Evolutionary conservation across 2,329 filamentous ascomycete species (phyloP), one percentile per base, ranked within the genome.

Genomic region (Penicillium sp.): DNA sequence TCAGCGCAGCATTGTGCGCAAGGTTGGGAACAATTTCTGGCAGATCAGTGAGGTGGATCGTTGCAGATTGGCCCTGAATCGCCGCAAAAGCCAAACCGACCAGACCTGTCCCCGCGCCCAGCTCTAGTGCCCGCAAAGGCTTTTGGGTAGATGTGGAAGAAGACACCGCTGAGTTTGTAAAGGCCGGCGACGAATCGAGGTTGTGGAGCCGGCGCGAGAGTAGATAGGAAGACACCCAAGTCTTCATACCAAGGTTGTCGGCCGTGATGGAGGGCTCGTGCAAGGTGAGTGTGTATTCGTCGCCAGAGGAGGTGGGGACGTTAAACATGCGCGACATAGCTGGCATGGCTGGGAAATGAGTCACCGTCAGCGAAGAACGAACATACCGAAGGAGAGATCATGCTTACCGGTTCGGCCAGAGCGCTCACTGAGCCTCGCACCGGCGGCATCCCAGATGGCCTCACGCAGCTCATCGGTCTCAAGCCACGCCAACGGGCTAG

Each of bases 51-150:
- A 97, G 79, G 9, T 88, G 76, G 4, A 96, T 88, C 16, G 82
- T 76, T 1, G 82, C 81, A 42, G 70, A 68, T 4, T 66, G 57
- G 18, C 71, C 70, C 78, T 89, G 89, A 22, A 91, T 78, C 13
- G 85, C 86, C 7, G 92, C 91, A 22, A 92, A 91, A 1, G 92
- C 89, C 42, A 97, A 79, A 0, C 94, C 94, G 9, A 96, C 83
- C n/a, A 99, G 81, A 0, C 93, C 93, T 0, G 93, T 97, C 0
- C 94, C 93, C 0, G 93, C 87, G 4, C 93, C 94, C 2, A 97
- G 82, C 70, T 97, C 93, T 8, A 97, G 80, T 5, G 82, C 77
- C 27, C 72, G 70, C 16, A 75, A 58, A 1, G 66, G 48, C 27
- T 55, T 63, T 9, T 49, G 65, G 4, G 59, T 57, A 24, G 61